Conservation (phyloP, 2,329 filamentous ascomycete genomes). For the Fusarium algeriense region DNA sequence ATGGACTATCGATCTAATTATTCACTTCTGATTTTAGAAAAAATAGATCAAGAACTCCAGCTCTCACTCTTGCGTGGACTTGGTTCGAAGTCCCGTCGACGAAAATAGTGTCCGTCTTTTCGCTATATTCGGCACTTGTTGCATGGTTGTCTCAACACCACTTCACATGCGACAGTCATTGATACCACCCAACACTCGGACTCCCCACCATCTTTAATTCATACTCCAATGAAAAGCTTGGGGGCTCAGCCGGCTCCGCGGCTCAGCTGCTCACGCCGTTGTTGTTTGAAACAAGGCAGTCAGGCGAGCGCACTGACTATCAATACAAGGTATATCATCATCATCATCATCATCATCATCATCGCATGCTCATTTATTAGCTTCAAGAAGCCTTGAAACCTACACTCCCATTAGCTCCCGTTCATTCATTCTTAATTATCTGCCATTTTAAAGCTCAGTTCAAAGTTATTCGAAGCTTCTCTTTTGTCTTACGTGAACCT, state of each 20-base stretch:
- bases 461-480: conserved; percentile 5
- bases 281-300: conserved; percentile 22
- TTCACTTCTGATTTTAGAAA: background rate
- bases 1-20: background rate
- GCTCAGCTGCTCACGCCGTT: conserved; percentile 22
- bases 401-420: background rate
- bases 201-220: conserved; percentile 21
- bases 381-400: conserved; percentile 32
- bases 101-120: background rate
- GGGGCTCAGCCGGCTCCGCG: conserved; percentile 18
- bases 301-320: conserved; percentile 2
- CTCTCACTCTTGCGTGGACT: background rate
- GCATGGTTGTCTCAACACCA: conserved; percentile 21
- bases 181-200: conserved; percentile 16
- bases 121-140: background rate
- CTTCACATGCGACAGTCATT: conserved; percentile 20
- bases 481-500: conserved; percentile 20
- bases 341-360: conserved; percentile 1
- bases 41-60: background rate
- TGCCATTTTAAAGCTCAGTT: background rate
- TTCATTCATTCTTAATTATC: background rate
- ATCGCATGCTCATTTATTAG: conserved; percentile 9
- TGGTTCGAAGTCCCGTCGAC: conserved; percentile 1
- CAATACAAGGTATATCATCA: background rate
- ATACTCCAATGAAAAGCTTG: conserved; percentile 25